Evolutionary conservation across 139 green algal species (phyloP), one percentile per base, ranked within the genome.

Genomic region (Choricystis sp.): DNA sequence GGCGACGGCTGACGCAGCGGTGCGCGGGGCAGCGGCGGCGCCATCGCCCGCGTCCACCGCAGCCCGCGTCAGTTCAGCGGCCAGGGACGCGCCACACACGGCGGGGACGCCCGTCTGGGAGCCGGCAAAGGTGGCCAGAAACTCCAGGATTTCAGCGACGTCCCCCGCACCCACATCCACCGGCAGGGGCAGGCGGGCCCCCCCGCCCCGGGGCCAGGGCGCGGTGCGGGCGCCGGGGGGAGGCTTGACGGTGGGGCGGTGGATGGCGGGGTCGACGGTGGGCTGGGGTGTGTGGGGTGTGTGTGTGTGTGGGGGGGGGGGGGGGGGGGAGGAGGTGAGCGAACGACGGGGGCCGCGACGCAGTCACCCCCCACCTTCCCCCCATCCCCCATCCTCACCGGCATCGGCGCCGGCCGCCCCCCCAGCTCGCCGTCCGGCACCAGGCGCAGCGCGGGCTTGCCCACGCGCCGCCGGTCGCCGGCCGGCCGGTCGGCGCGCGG

Each of bases 81-180:
- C 71, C 4, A 78, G 19, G 1, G 40, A 5, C 1, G 63, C 23
- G 26, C 67, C 57, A 3, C 49, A 30, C 3, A 60, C 19, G 20
- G 24, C 26, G 14, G 22, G 21, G 48, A 78, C 31, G 29, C 55
- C 26, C 5, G 52, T n/a, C 23, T 4, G 52, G 62, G 72, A 69
- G 3, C 61, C 66, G 56, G 60, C 58, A 40, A 62, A 23, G 4
- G 69, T 66, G 70, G 80, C 59, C n/a, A 72, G 19, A 26, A 81
- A 72, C 57, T 76, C 70, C 61, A 79, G 63, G 25, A 82, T 52
- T 56, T 70, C 64, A 4, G 66, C 49, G 61, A 77, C 56, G 40
- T 78, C 70, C 19, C 70, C 74, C 4, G 48, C 49, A 9, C 26
- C 23, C 63, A 62, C 66, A 28, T 68, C 70, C 16, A 19, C 52